Base-by-base conservation (phyloP, 106 monocot species). In the Dendrobium nobile region DNA sequence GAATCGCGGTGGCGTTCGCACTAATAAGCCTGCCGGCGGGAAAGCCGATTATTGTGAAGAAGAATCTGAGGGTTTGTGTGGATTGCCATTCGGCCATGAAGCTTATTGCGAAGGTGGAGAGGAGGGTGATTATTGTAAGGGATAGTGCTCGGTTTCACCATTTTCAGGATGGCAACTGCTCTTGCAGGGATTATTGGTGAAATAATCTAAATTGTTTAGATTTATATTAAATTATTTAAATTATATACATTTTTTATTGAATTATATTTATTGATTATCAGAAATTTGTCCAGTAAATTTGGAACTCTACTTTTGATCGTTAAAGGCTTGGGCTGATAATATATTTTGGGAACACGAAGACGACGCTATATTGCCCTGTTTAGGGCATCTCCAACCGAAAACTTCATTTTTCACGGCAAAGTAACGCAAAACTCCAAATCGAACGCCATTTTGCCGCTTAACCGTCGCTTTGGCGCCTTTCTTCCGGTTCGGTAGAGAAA, bases 151-250 rank as follows among this genome's bases (percentile, higher is more conserved):
- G 91, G 77, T 95, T 95, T 70, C 89, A 94, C 73, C 94, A 88
- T 77, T 94, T 94, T 72, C 73, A 75, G 6, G 45, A 73, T 85
- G 94, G 94, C 33, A 28, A 54, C 42, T 94, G 94, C 74, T 91
- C 94, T 5, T 91, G 94, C 75, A 70, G 91, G 67, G 94, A 94
- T 84, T 91, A 85, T 67, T 91, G 91, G 89, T 94, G 84, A 93
- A 55, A 44, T 40, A 47, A 26, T 58, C 1, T 16, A 16, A 54
- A 54, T 10, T 9, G 54, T 54, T 54, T 10, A 54, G 16, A 10
- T 54, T 54, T 54, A 13, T 54, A 54, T 54, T 54, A 54, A 10
- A 10, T 54, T 1, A 54, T 54, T 54, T 54, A 54, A 54, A 54
- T 54, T 54, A 2, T 37, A 37, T 37, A 37, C 0, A 2, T 37